Base-by-base conservation (phyloP, 768 basidiomycete species). In the Porpolomopsis calyptriformis region DNA sequence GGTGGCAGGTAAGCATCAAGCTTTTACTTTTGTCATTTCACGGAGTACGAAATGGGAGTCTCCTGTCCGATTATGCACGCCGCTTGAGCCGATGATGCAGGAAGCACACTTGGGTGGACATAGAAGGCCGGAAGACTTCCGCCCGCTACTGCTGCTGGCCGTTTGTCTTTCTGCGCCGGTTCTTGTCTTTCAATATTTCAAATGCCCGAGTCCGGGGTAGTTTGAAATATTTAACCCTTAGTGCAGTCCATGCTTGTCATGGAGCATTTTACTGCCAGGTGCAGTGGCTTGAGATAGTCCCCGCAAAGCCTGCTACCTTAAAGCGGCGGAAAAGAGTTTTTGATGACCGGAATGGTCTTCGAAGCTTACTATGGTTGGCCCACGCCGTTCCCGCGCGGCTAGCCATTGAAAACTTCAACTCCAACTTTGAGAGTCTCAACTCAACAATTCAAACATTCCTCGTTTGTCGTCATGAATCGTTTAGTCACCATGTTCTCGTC, bases 1-100 rank as follows among this genome's bases (percentile, higher is more conserved):
- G 96, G 96, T 98, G 90, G 90, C 68, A 72, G 60, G 73, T 71
- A 52, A 48, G 70, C 57, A 50, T 34, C 27, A 3, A 42, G 31
- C 46, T 54, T 40, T 50, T 45, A 45, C 22, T 48, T 49, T 31
- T 31, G 14, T 16, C 38, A n/a, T 23, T 7, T 22, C 16, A 19
- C 14, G 14, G 38, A 22, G 26, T 19, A 7, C 36, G 29, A 14
- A 31, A 14, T 7, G 14, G 14, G 29, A 7, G 20, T 24, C 24
- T n/a, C 39, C 37, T 23, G 19, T 36, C 18, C 19, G 7, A 6
- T 18, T 14, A 12, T 20, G 18, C 1, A 20, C 22, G 38, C 16
- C 18, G 19, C 43, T 29, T 33, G 7, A 14, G 29, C 29, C 29
- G 29, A 31, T 31, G 7, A 14, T 31, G 29, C n/a, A n/a, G n/a